Percentiles rank a stretch among this genome's conserved stretches.
Evolutionary conservation across 805 yeast species (phyloP).

Genomic region (Yarrowia sp.): DNA sequence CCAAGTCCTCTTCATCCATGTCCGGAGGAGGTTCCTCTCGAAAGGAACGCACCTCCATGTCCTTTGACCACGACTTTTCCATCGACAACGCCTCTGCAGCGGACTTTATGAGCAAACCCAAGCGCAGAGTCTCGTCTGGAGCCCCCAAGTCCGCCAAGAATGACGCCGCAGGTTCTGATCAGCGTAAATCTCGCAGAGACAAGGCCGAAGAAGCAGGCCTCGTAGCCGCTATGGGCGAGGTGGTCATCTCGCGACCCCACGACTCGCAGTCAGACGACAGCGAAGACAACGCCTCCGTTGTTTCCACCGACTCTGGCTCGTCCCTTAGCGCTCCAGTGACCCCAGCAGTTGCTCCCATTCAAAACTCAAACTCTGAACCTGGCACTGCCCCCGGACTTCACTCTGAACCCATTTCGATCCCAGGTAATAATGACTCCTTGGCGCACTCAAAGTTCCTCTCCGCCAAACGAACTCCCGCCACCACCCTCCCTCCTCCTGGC

Average conservation of each 20-base stretch:
- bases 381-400: slow-evolving; percentile 26
- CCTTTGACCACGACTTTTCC: slow-evolving; percentile 32
- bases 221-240: slow-evolving; percentile 30
- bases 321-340: not conserved
- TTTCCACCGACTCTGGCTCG: slow-evolving; percentile 11
- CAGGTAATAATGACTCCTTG: slow-evolving; percentile 26
- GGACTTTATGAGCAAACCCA: slow-evolving; percentile 35
- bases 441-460: slow-evolving; percentile 11
- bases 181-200: slow-evolving; percentile 30
- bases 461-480: slow-evolving; percentile 22
- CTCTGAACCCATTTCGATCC: slow-evolving; percentile 31
- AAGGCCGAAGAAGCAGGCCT: slow-evolving; percentile 23
- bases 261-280: slow-evolving; percentile 17
- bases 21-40: slow-evolving; percentile 5
- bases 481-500: slow-evolving; percentile 25
- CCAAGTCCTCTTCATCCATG: slow-evolving; percentile 6
- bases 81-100: slow-evolving; percentile 38
- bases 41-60: slow-evolving; percentile 33
- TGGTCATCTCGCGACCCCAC: slow-evolving; percentile 29
- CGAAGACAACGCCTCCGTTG: slow-evolving; percentile 8
- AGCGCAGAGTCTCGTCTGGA: slow-evolving; percentile 25
- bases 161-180: not conserved
- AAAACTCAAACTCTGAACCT: slow-evolving; percentile 32
- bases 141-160: slow-evolving; percentile 18
- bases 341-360: slow-evolving; percentile 30